phyloP scores from a whole-genome alignment of 2,329 filamentous ascomycete species.

The Amauroascus niger region DNA sequence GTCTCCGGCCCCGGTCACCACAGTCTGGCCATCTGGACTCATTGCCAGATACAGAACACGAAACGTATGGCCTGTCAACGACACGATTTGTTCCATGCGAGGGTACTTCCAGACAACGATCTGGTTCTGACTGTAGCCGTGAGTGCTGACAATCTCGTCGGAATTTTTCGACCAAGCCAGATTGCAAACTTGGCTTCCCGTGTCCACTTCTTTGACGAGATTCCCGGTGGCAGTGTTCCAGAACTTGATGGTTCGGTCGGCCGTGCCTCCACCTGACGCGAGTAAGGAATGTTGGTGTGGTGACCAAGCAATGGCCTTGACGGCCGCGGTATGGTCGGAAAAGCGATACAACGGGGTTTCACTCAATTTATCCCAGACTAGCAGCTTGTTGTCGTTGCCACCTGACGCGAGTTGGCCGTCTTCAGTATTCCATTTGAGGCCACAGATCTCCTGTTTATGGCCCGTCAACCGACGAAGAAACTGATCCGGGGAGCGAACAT shows the following conservation, averaged over 20 bases:
- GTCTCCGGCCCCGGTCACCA: slow-evolving; percentile 92
- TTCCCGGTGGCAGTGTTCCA: slow-evolving; percentile 86
- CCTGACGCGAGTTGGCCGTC: slow-evolving; percentile 91
- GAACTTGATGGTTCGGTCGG: slow-evolving; percentile 93
- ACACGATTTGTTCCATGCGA: slow-evolving; percentile 93
- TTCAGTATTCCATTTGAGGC: slow-evolving; percentile 92
- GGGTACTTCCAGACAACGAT: slow-evolving; percentile 99
- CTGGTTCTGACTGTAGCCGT: slow-evolving; percentile 96
- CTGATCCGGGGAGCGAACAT: slow-evolving; percentile 86
- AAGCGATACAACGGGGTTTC: slow-evolving; percentile 90
- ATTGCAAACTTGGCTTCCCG: slow-evolving; percentile 97
- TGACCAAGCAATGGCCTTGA: slow-evolving; percentile 97
- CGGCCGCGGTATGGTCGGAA: slow-evolving; percentile 85
- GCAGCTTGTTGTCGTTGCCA: slow-evolving; percentile 96
- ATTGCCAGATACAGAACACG: slow-evolving; percentile 92
- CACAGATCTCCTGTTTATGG: slow-evolving; percentile 97
- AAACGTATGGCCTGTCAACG: slow-evolving; percentile 91
- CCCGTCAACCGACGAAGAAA: slow-evolving; percentile 79
- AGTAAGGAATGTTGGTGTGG: slow-evolving; percentile 88
- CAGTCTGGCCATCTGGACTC: slow-evolving; percentile 87
- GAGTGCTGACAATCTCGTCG: slow-evolving; percentile 93
- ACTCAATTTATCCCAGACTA: slow-evolving; percentile 97
- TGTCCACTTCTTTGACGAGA: slow-evolving; percentile 80
- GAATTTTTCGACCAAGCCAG: slow-evolving; percentile 95
- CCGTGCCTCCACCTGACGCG: slow-evolving; percentile 92